phyloP scores from a whole-genome alignment of 441 rosid species.

The Brassica balearica region DNA sequence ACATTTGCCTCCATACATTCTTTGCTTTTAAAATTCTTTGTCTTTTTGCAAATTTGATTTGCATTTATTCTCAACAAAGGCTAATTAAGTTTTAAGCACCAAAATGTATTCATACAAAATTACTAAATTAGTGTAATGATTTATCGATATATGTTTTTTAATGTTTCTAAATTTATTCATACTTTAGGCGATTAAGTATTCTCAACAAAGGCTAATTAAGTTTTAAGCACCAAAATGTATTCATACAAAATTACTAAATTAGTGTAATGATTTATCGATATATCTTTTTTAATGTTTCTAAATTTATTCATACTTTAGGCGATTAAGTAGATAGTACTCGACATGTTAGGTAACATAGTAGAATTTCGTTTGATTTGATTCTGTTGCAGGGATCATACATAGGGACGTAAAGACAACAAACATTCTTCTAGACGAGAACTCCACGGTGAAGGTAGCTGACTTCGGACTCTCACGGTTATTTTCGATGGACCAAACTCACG shows the following conservation, averaged over 20 bases:
- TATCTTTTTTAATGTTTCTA: too few species aligned
- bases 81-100: neutral
- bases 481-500: neutral
- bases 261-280: neutral
- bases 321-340: neutral
- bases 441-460: slow-evolving; percentile 2
- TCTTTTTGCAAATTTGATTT: too few species aligned
- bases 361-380: neutral
- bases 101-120: neutral
- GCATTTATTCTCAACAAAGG: neutral
- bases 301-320: neutral
- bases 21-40: too few species aligned
- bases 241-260: neutral
- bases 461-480: neutral
- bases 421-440: neutral
- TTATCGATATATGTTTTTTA: neutral
- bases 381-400: slow-evolving; percentile 3
- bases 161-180: neutral
- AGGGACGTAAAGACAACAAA: neutral
- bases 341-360: neutral
- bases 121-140: neutral
- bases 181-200: neutral
- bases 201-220: neutral
- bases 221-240: neutral
- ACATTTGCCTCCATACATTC: too few species aligned